Conservation (phyloP, 2,329 filamentous ascomycete genomes). For the Venturia carpophila region DNA sequence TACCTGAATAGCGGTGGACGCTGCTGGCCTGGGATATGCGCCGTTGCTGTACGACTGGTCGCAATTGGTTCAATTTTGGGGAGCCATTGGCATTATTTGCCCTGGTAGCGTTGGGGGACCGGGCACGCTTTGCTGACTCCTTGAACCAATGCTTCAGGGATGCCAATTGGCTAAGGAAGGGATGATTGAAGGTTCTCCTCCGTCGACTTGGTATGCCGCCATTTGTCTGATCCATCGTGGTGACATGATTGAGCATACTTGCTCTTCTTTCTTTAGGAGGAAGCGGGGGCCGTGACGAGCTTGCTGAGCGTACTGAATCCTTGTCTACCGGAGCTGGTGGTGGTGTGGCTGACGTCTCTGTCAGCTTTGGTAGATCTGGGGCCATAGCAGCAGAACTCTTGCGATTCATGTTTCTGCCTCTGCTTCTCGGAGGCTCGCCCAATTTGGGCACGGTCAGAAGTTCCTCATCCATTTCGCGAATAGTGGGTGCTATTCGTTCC, state of each 20-base stretch:
- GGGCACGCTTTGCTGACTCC: slow-evolving; percentile 56
- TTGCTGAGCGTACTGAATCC: slow-evolving; percentile 64
- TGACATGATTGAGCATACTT: slow-evolving; percentile 80
- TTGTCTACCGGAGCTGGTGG: slow-evolving; percentile 71
- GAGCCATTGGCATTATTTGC: slow-evolving; percentile 16
- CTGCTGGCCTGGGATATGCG: slow-evolving; percentile 30
- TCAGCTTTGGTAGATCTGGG: slow-evolving; percentile 56
- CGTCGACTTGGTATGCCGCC: slow-evolving; percentile 48
- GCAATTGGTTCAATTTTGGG: neutral
- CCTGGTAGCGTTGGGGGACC: slow-evolving; percentile 38
- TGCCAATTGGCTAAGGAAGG: slow-evolving; percentile 58
- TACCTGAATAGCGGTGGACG: slow-evolving; percentile 27
- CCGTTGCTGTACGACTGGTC: slow-evolving; percentile 19
- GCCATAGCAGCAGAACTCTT: slow-evolving; percentile 32
- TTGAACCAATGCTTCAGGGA: slow-evolving; percentile 67
- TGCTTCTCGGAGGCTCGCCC: slow-evolving; percentile 54
- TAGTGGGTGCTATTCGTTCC: slow-evolving; percentile 67
- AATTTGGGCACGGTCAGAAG: slow-evolving; percentile 43
- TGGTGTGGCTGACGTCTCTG: slow-evolving; percentile 46
- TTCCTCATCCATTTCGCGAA: slow-evolving; percentile 75
- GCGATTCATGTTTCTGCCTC: slow-evolving; percentile 71
- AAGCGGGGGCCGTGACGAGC: slow-evolving; percentile 68
- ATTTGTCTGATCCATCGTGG: slow-evolving; percentile 49
- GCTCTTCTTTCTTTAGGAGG: slow-evolving; percentile 83
- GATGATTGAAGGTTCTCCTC: slow-evolving; percentile 51